A percentile compares a stretch with the other conserved stretches of the same genome.
Evolutionary conservation across 345 rosid species (phyloP).

Genomic region (Turnera subulata): DNA sequence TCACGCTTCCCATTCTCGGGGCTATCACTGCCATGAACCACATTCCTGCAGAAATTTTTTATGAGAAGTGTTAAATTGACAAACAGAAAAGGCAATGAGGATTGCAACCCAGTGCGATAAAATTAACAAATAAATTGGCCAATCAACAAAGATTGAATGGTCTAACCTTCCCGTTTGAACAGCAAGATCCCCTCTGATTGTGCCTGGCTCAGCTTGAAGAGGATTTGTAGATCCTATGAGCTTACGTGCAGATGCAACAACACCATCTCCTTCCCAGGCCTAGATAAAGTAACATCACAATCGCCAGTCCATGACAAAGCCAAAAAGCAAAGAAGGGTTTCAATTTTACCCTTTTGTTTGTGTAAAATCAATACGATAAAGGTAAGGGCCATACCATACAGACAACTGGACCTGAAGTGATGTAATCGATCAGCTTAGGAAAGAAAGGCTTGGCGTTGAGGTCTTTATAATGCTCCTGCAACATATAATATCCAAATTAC

Average conservation of each 20-base stretch:
- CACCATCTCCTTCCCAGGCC: constrained; percentile 99
- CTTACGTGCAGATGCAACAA: constrained; percentile 93
- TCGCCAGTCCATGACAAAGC: constrained; percentile 8
- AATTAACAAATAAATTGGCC: too few species aligned
- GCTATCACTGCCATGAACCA: constrained; percentile 95
- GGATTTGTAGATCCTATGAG: constrained; percentile 91
- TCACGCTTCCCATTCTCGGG: constrained; percentile 94
- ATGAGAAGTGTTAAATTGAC: constrained; percentile 6
- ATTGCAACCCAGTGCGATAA: neutral
- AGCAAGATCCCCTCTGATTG: constrained; percentile 92
- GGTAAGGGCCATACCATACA: constrained; percentile 77
- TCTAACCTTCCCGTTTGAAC: constrained; percentile 96
- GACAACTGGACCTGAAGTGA: constrained; percentile 93
- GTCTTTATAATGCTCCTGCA: constrained; percentile 92
- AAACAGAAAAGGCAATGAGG: neutral
- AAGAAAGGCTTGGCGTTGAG: constrained; percentile 81
- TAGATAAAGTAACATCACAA: constrained; percentile 22
- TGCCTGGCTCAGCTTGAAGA: constrained; percentile 97
- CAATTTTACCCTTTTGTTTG: too few species aligned
- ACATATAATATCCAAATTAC: neutral
- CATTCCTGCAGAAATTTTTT: constrained; percentile 56
- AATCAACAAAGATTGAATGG: constrained; percentile 11
- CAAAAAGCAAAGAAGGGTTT: neutral
- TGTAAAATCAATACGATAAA: neutral
- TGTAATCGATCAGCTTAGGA: constrained; percentile 70